phyloP scores from a whole-genome alignment of 352 stramenopile species.

The Phytophthora chlamydospora region DNA sequence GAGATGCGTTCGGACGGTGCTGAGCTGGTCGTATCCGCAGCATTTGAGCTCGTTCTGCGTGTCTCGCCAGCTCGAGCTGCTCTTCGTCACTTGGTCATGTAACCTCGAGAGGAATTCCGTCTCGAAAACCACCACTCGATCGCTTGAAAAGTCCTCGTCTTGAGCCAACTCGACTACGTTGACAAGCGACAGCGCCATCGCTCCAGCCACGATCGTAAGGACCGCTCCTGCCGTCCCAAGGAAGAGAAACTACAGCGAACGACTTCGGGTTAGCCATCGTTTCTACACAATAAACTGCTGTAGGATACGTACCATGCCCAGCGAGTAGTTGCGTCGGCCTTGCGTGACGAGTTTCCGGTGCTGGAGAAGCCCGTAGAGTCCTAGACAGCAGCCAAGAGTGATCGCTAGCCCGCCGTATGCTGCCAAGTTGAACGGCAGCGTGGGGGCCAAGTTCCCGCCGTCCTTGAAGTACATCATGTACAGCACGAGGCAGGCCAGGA shows the following conservation, averaged over 20 bases:
- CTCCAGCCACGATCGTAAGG: slow-evolving; percentile 55
- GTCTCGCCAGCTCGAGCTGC: slow-evolving; percentile 37
- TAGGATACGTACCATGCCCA: slow-evolving; percentile 48
- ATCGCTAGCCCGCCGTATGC: slow-evolving; percentile 53
- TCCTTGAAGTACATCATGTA: slow-evolving; percentile 71
- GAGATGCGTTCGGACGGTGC: slow-evolving; percentile 23
- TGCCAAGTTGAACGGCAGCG: slow-evolving; percentile 56
- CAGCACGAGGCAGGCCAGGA: slow-evolving; percentile 55
- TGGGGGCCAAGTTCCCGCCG: slow-evolving; percentile 55
- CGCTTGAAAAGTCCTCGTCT: slow-evolving; percentile 40
- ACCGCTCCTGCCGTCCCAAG: slow-evolving; percentile 45
- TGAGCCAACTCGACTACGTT: slow-evolving; percentile 43
- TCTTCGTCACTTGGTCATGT: slow-evolving; percentile 38
- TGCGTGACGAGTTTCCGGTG: slow-evolving; percentile 61
- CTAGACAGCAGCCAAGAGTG: slow-evolving; percentile 46
- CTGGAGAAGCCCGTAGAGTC: slow-evolving; percentile 57
- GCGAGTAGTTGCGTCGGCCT: slow-evolving; percentile 59
- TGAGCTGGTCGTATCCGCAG: slow-evolving; percentile 52
- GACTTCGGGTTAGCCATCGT: not conserved
- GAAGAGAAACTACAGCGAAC: slow-evolving; percentile 47
- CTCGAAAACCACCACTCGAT: slow-evolving; percentile 50
- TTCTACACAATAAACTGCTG: not conserved
- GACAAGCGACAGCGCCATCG: slow-evolving; percentile 51
- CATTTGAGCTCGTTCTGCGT: slow-evolving; percentile 61
- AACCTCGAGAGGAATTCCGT: slow-evolving; percentile 51